A percentile compares a stretch with the other conserved stretches of the same genome.
Conservation (phyloP, 2,329 filamentous ascomycete species). For the Lasiodiplodia citricola region DNA sequence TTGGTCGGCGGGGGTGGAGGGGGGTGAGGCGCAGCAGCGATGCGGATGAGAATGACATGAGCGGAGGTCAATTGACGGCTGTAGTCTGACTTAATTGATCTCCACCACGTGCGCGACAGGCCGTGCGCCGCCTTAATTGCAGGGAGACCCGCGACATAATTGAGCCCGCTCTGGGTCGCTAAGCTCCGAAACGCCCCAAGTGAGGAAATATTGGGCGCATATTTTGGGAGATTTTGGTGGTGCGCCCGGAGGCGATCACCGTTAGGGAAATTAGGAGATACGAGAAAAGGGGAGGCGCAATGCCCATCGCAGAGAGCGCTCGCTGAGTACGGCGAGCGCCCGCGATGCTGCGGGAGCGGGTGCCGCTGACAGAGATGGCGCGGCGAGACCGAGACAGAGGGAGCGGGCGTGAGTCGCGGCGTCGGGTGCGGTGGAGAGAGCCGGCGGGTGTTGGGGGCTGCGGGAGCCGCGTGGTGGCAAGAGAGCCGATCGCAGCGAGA, state of each 20-base stretch:
- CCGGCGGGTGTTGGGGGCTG: constrained; percentile 13
- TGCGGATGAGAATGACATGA: constrained; percentile 25
- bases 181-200: constrained; percentile 12
- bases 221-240: constrained; percentile 19
- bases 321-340: neutral
- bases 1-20: constrained; percentile 16
- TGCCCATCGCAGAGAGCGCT: constrained; percentile 1
- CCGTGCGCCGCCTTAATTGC: constrained; percentile 11
- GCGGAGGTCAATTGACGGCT: constrained; percentile 13
- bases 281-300: constrained; percentile 21
- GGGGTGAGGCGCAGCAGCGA: constrained; percentile 21
- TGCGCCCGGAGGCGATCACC: constrained; percentile 12
- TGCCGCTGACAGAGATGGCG: constrained; percentile 5
- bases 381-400: constrained; percentile 13
- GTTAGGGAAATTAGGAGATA: constrained; percentile 22
- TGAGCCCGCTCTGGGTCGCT: constrained; percentile 4
- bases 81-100: constrained; percentile 16
- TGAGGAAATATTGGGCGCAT: constrained; percentile 17
- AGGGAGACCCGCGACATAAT: constrained; percentile 9
- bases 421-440: neutral
- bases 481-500: constrained; percentile 4
- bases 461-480: constrained; percentile 5
- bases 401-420: constrained; percentile 2
- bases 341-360: neutral
- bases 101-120: constrained; percentile 21